Base-by-base conservation (phyloP, 2,329 filamentous ascomycete species). In the Thelonectria discophora region DNA sequence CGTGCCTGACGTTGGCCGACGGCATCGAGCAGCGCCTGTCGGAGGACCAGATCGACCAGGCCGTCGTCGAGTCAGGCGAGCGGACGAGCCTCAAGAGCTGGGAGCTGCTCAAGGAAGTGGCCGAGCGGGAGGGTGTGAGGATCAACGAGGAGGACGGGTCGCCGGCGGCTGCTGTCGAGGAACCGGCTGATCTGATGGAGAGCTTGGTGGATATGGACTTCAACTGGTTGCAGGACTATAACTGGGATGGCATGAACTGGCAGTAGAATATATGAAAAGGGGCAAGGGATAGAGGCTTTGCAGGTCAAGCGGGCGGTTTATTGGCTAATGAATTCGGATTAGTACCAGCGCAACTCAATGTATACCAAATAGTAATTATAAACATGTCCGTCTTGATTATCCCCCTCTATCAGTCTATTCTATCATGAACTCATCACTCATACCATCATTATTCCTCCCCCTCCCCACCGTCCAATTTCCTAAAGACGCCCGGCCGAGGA, bases 51-150 rank as follows among this genome's bases (percentile, higher is more conserved):
- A 64, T 76, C 3, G 74, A 79, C 15, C 67, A 70, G 9, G 45
- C 67, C 9, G 72, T 81, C 15, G 52, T 76, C 18, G 58, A 67
- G 15, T 39, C 53, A 15, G 57, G 69, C 55, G 10, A 66, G 72
- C 30, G 66, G 53, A 9, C 72, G 69, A 46, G 71, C 72, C 5
- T 65, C 73, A 27, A 61, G 64, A 49, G 74, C 45, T 73, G 75
- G 24, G 68, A 72, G 6, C 48, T 79, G 3, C 63, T 82, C 20
- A 72, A 71, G 50, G 73, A 76, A 40, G 64, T 76, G 39, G 77
- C 78, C 1, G 69, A 71, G 42, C 61, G 67, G 3, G 69, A 72
- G 11, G 70, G 70, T 2, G 39, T 65, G 5, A 50, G 51, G 0
- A 32, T 64, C 1, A 60, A 52, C 13, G 58, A 66, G 0, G 49